Evolutionary conservation across 2,329 filamentous ascomycete species (phyloP).

Genomic region (Boeremia exigua): DNA sequence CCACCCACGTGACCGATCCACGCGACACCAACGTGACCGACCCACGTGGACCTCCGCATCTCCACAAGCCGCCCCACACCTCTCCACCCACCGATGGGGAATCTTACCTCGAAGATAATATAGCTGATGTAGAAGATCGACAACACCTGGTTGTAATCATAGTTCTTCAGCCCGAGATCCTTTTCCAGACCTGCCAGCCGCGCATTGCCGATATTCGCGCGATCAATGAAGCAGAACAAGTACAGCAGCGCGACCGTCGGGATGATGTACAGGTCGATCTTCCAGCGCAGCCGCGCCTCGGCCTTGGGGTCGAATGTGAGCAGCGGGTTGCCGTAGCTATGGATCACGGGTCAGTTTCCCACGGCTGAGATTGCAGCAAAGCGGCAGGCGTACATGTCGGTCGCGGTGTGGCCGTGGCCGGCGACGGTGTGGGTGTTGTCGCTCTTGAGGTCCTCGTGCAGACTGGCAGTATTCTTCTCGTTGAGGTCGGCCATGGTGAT

Average conservation of each 20-base stretch:
- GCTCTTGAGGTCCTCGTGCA: constrained; percentile 38
- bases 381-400: constrained; percentile 36
- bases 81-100: constrained; percentile 56
- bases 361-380: too few relatives aligned
- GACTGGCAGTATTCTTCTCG: constrained; percentile 28
- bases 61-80: constrained; percentile 54
- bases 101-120: constrained; percentile 60
- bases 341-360: too few relatives aligned
- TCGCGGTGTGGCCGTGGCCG: constrained; percentile 38
- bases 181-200: constrained; percentile 68
- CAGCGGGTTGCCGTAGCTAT: constrained; percentile 44
- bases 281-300: constrained; percentile 64
- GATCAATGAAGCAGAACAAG: constrained; percentile 76
- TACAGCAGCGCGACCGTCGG: constrained; percentile 72
- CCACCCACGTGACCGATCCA: neutral
- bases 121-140: constrained; percentile 76
- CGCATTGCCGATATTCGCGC: constrained; percentile 78
- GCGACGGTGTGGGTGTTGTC: constrained; percentile 35
- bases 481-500: constrained; percentile 7
- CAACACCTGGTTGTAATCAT: constrained; percentile 73
- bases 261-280: constrained; percentile 70
- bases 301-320: constrained; percentile 60
- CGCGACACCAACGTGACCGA: too few relatives aligned
- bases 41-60: too few relatives aligned
- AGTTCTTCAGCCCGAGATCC: constrained; percentile 64